Base-by-base conservation (phyloP, 2,329 filamentous ascomycete species). In the Orbilia javanica region DNA sequence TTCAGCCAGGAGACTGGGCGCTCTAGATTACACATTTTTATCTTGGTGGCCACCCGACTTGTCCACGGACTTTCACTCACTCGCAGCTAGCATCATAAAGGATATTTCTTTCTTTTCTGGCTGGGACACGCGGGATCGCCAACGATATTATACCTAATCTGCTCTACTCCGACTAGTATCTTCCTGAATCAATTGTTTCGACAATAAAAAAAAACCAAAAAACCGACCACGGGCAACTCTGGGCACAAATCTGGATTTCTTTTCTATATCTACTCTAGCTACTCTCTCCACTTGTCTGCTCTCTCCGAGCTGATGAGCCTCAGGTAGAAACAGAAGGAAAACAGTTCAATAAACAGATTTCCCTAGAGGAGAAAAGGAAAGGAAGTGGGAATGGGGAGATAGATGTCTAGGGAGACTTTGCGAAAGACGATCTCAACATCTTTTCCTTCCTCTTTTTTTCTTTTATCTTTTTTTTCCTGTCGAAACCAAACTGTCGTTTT, bases 141-240 rank as follows among this genome's bases (percentile, higher is more conserved):
- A 39, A 71, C 44, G 73, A 77, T 77, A 71, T 62, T 71, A 77
- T 71, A 77, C 66, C 73, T 77, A 77, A 77, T 77, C 73, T 53
- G 73, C 73, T 67, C 73, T 77, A 77, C 73, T 77, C 73, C 62
- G 73, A 77, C 73, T 71, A 66, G 63, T 29, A 31, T 68, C 15
- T 68, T 69, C 50, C 73, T 77, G 73, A 66, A 67, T 77, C 66
- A 73, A 18, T 34, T 50, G 36, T 63, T 65, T 53, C 27, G 27
- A 77, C 25, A 36, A 52, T 25, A 25, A 67, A 8, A 46, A 44
- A 34, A 60, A 44, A 34, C 10, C 31, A 34, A n/a, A 39, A 39
- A 5, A 50, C 60, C 48, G 57, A 63, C 57, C 71, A 55, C 48
- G 8, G 48, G 34, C 46, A 42, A 25, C 31, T 13, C 48, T 42